Evolutionary conservation across 257 asterid species (phyloP).

Genomic region (Nicotiana tomentosiformis): DNA sequence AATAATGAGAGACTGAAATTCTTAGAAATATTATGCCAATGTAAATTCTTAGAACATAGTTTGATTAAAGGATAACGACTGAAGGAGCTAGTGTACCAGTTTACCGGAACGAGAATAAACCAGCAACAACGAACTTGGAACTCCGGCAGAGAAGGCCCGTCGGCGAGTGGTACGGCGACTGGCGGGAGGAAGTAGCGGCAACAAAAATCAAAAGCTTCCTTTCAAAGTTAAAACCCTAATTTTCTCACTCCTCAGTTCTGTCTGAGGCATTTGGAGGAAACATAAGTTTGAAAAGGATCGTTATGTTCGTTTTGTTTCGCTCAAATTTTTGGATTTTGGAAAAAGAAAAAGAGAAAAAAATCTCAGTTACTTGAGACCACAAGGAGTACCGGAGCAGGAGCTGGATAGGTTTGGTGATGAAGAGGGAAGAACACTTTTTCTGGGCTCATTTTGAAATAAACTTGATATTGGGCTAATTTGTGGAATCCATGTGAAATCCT

Average conservation of each 20-base stretch:
- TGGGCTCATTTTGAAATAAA: too few relatives aligned
- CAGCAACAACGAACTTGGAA: not conserved
- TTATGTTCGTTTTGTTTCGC: too few relatives aligned
- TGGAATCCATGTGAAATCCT: too few relatives aligned
- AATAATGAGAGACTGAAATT: not conserved
- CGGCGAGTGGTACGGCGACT: not conserved
- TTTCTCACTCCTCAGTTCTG: too few relatives aligned
- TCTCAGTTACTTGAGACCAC: too few relatives aligned
- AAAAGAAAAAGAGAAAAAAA: too few relatives aligned
- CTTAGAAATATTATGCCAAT: not conserved
- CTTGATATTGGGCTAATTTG: too few relatives aligned
- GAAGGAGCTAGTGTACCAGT: not conserved
- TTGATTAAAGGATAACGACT: not conserved
- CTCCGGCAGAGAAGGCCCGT: not conserved
- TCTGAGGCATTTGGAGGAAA: too few relatives aligned
- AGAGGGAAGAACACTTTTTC: not conserved
- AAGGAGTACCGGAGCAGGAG: too few relatives aligned
- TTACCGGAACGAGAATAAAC: not conserved
- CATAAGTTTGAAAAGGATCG: too few relatives aligned
- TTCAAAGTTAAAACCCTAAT: too few relatives aligned
- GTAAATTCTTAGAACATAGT: not conserved
- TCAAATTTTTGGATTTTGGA: too few relatives aligned
- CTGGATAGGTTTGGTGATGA: not conserved
- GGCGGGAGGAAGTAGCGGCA: not conserved
- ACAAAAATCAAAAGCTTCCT: not conserved